Evolutionary conservation across 345 rosid species (phyloP).

Genomic region (Eucalyptus cloeziana): DNA sequence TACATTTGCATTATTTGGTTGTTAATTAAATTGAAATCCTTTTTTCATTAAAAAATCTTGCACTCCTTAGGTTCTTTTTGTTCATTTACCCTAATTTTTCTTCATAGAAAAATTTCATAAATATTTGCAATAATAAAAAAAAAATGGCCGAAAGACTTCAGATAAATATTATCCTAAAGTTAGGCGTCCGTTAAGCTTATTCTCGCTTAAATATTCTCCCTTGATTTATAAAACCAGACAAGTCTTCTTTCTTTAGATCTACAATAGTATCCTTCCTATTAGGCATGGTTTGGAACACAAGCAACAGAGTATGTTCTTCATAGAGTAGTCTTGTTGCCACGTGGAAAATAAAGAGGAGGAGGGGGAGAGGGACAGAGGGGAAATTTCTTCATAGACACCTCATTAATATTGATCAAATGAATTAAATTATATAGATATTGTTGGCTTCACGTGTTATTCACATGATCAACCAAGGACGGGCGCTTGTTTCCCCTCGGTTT

Average conservation of each 20-base stretch:
- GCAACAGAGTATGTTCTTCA: background rate
- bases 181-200: background rate
- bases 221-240: background rate
- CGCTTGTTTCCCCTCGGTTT: no score
- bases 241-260: background rate
- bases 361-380: background rate
- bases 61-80: background rate
- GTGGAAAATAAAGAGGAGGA: no score
- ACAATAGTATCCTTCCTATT: no score
- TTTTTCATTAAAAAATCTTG: no score
- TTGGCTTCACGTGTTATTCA: no score
- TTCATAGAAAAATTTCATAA: background rate
- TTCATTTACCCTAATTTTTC: background rate
- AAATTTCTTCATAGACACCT: background rate
- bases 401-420: background rate
- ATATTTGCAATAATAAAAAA: background rate
- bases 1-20: background rate
- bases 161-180: background rate
- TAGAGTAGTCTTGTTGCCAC: no score
- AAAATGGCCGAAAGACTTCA: background rate
- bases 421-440: no score
- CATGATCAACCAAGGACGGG: background rate
- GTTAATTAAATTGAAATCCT: background rate
- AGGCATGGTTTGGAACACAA: background rate
- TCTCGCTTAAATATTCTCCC: background rate